Evolutionary conservation across 176 grass and related monocot genomes (phyloP), one percentile per base, ranked within the genome.

Genomic region (Musa acuminata): DNA sequence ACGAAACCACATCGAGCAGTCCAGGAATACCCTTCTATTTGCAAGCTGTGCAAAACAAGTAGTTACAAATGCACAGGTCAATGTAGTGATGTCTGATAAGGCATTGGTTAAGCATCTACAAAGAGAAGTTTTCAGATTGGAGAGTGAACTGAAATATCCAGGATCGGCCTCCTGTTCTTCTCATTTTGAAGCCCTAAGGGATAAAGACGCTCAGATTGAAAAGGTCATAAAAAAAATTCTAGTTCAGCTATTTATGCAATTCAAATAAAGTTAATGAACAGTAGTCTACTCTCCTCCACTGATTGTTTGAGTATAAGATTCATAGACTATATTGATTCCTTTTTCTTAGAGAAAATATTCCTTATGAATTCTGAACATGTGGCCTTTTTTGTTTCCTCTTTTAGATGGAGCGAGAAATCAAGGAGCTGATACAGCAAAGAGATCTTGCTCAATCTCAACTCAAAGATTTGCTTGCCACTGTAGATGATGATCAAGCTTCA

Each of bases 21-120:
- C 94, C 22, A 89, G 86, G 78, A 98, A 98, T 75, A 93, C 90
- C 1, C 90, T 98, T 49, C 48, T 98, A 29, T 98, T 98, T 11
- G 94, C 94, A 49, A 91, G 85, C 69, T 91, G 94, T 62, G 90
- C 94, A 2, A 98, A 98, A 69, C 80, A 93, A 54, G 94, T 93
- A 22, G 87, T 69, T 58, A 98, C 85, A 6, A 83, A 98, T 10
- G 94, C 94, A 66, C 79, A 86, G 29, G 94, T 98, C 72, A 98
- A 98, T 8, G 77, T 91, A 8, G 86, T 98, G 23, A 98, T 98
- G 82, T 93, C 94, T 60, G 88, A 98, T 75, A 98, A 98, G 82
- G 88, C 82, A 54, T 67, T 98, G 48, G 87, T 93, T 67, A 93
- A 91, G 78, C 90, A 91, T 75, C 88, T 98, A 83, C 90, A 91